Base-by-base conservation (phyloP, 2,329 filamentous ascomycete species). In the Cercospora canescens region DNA sequence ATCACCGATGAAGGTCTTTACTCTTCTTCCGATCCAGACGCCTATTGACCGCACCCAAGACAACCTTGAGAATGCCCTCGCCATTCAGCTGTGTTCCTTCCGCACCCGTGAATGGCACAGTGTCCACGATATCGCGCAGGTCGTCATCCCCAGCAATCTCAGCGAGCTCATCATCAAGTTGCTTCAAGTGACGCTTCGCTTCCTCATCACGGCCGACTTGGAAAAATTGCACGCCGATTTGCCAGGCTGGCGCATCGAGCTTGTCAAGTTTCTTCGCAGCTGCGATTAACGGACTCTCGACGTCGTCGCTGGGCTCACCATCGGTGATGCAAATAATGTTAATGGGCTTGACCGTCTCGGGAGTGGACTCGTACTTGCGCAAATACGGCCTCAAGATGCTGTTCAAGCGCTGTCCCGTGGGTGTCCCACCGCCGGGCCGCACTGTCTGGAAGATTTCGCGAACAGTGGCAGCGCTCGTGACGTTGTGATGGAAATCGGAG, bases 311-410 rank as follows among this genome's bases (percentile, higher is more conserved):
- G 1, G 95, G 89, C 45, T 84, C 87, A 5, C 95, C 95, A 76
- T 98, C 94, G 0, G 95, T 98, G 74, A 98, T 91, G 68, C 96
- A 89, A 72, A 98, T 97, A 77, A 98, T 85, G 75, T 97, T 97
- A 56, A 97, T 81, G 1, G 93, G 93, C 75, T 93, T 94, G 24
- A 91, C 83, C 14, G 80, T 78, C 3, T 83, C 80, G 0, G 80
- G 78, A 18, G 83, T 76, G 0, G 73, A 75, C 71, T 86, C 81
- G 70, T 88, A 86, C 26, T 81, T 76, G 14, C 80, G 75, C 2
- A 96, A 76, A 75, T 97, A 97, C 0, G 91, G 88, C 54, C 84
- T 82, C 5, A 97, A 82, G 70, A 98, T 93, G 56, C 85, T 78
- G 64, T 88, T 83, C 1, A 97, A 84, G 8, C 91, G 86, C 37